Conservation (phyloP, 345 rosid genomes). For the Camelina sativa region DNA sequence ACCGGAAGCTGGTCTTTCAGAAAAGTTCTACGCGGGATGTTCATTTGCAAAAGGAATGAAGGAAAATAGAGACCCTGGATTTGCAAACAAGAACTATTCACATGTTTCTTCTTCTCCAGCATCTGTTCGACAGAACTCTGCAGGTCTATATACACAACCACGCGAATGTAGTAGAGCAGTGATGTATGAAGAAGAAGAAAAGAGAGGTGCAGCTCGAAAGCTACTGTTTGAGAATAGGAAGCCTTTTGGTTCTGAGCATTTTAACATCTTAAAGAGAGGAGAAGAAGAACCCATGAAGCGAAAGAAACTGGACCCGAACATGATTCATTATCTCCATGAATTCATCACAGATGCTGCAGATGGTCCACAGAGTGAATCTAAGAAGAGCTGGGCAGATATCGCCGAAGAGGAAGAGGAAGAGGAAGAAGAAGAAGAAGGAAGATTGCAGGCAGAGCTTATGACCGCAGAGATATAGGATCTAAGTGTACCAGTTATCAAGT, state of each 20-base stretch:
- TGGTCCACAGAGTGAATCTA: slow-evolving; percentile 21
- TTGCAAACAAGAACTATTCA: slow-evolving; percentile 12
- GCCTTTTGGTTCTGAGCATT: slow-evolving; percentile 7
- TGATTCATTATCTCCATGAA: slow-evolving; percentile 44
- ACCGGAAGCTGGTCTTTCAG: slow-evolving; percentile 15
- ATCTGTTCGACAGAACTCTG: slow-evolving; percentile 38
- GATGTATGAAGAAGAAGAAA: slow-evolving; percentile 26
- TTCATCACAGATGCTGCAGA: slow-evolving; percentile 34
- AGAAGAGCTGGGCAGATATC: slow-evolving; percentile 86
- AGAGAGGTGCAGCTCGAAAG: slow-evolving; percentile 41
- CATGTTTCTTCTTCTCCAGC: slow-evolving; percentile 34
- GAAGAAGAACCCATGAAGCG: slow-evolving; percentile 26
- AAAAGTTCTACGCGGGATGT: slow-evolving; percentile 37
- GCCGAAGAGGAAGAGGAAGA: slow-evolving; percentile 63
- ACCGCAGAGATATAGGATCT: not conserved
- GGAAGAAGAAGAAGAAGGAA: slow-evolving; percentile 41
- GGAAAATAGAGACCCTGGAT: slow-evolving; percentile 38
- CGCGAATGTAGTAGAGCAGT: slow-evolving; percentile 30
- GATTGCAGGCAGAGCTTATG: slow-evolving; percentile 5
- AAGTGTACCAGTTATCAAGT: slow-evolving; percentile 12
- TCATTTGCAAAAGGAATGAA: slow-evolving; percentile 38
- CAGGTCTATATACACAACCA: slow-evolving; percentile 52
- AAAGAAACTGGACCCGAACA: slow-evolving; percentile 40
- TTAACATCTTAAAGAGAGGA: slow-evolving; percentile 14
- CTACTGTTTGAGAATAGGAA: slow-evolving; percentile 41